Conservation (phyloP, 257 asterid genomes). For the Knoxia roxburghii region DNA sequence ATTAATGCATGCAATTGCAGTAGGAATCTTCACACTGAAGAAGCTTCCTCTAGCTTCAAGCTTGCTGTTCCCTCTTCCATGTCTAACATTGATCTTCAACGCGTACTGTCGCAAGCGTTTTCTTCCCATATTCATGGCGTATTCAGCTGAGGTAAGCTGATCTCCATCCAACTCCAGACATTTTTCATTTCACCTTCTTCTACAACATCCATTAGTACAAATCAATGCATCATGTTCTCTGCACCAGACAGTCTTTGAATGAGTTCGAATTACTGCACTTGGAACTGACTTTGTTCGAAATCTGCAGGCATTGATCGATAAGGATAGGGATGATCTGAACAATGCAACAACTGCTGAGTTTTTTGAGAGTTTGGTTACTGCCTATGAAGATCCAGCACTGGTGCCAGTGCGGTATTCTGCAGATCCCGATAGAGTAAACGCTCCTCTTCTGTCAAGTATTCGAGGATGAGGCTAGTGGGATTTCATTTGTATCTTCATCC, state of each 20-base stretch:
- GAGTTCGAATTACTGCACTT: neutral
- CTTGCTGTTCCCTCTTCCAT: conserved; percentile 26
- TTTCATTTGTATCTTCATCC: neutral
- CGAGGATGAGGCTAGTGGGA: conserved; percentile 5
- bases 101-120: conserved; percentile 38
- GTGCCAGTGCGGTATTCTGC: conserved; percentile 32
- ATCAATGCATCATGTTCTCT: too few species aligned
- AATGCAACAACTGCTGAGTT: conserved; percentile 51
- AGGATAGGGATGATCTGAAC: conserved; percentile 53
- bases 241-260: neutral
- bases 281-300: neutral
- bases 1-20: conserved; percentile 33
- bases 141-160: conserved; percentile 33
- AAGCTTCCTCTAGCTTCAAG: conserved; percentile 30
- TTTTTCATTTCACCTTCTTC: too few species aligned
- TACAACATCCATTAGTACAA: too few species aligned
- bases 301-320: conserved; percentile 66
- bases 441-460: conserved; percentile 48
- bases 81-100: conserved; percentile 34
- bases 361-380: conserved; percentile 43
- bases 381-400: conserved; percentile 68
- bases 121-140: conserved; percentile 23
- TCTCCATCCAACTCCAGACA: neutral
- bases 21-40: conserved; percentile 35
- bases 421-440: conserved; percentile 29